Evolutionary conservation across 257 asterid species (phyloP).

Genomic region (Solanum chmielewskii): DNA sequence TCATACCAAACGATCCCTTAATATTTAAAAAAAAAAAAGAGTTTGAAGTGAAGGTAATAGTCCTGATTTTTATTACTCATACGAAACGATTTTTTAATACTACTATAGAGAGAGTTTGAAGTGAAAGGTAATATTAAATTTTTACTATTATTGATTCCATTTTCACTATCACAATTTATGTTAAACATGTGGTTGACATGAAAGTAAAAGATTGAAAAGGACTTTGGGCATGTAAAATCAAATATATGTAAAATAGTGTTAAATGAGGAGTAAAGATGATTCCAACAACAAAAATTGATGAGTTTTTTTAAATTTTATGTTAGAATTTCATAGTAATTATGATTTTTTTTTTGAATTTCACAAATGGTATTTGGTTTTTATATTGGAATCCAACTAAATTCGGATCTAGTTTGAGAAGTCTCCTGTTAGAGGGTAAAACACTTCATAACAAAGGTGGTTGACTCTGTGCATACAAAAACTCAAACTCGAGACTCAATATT

Average conservation of each 20-base stretch:
- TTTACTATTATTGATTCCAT: too few relatives aligned
- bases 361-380: too few relatives aligned
- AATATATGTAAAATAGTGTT: not conserved
- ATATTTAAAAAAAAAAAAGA: too few relatives aligned
- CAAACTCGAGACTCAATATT: too few relatives aligned
- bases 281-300: not conserved
- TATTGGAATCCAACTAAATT: too few relatives aligned
- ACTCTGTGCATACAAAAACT: too few relatives aligned
- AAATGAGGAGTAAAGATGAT: not conserved
- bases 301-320: not conserved
- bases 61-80: not conserved
- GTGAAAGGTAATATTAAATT: not conserved
- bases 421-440: not conserved
- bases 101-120: too few relatives aligned
- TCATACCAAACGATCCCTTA: too few relatives aligned
- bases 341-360: not conserved
- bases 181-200: not conserved
- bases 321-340: not conserved
- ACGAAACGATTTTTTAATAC: too few relatives aligned
- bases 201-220: not conserved
- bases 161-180: not conserved
- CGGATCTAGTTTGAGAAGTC: accelerated
- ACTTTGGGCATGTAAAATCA: not conserved
- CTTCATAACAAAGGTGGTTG: too few relatives aligned
- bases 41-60: not conserved